phyloP scores from a whole-genome alignment of 805 yeast genomes.

The Lachancea fermentati region DNA sequence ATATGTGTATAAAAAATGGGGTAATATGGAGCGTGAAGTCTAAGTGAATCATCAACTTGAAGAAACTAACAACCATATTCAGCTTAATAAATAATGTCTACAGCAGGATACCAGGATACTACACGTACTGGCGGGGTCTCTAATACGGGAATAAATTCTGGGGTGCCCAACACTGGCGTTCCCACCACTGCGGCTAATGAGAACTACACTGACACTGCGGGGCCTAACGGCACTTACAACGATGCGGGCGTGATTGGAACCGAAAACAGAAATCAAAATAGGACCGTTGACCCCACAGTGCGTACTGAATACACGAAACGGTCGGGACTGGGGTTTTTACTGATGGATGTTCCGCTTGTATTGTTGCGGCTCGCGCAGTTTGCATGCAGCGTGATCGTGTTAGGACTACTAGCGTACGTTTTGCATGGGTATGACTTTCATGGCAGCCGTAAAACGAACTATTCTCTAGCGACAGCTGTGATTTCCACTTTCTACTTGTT shows the following conservation, averaged over 20 bases:
- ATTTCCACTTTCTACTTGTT: constrained; percentile 29
- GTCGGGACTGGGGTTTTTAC: background rate
- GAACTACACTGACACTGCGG: background rate
- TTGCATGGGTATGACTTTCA: constrained; percentile 8
- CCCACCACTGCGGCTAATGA: background rate
- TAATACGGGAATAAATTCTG: too few species aligned
- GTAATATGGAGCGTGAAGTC: background rate
- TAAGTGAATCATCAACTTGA: too few species aligned
- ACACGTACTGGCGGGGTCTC: too few species aligned
- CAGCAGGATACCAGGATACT: background rate
- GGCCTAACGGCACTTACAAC: too few species aligned
- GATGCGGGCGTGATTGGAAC: too few species aligned
- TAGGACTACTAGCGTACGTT: constrained; percentile 23
- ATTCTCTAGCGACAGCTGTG: constrained; percentile 28
- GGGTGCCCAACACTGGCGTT: too few species aligned
- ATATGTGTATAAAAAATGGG: background rate
- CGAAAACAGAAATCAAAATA: background rate
- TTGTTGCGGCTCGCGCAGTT: constrained; percentile 18
- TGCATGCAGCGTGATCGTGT: constrained; percentile 24
- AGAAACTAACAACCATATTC: background rate
- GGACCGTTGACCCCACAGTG: background rate
- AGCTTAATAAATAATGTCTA: background rate
- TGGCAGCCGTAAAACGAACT: constrained; percentile 30
- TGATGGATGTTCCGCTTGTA: constrained; percentile 3
- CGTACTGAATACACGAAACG: background rate